Conservation (phyloP, 106 monocot genomes). For the Xerophyta viscosa region DNA sequence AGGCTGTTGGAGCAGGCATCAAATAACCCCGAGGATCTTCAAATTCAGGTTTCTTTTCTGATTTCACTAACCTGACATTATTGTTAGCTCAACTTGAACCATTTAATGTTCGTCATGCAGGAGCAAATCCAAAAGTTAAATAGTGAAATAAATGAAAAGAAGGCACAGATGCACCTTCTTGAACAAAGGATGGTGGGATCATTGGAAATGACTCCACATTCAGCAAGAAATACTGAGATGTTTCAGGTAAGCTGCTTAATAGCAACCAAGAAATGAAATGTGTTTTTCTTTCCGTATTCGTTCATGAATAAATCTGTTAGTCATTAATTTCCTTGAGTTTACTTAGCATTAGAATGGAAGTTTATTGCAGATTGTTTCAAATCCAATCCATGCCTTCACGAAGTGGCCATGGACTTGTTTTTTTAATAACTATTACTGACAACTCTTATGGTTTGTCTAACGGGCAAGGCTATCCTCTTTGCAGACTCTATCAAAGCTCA, state of each 20-base stretch:
- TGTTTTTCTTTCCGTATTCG: not conserved
- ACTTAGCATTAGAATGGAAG: too few relatives aligned
- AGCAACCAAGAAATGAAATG: too few relatives aligned
- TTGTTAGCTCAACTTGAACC: not conserved
- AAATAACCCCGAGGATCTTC: slow-evolving; percentile 62
- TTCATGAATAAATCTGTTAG: too few relatives aligned
- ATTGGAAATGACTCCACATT: slow-evolving; percentile 37
- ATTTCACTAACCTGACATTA: not conserved
- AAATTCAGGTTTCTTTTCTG: slow-evolving; percentile 51
- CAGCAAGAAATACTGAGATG: slow-evolving; percentile 43
- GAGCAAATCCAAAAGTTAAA: slow-evolving; percentile 81
- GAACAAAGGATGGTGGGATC: slow-evolving; percentile 83
- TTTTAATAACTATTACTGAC: too few relatives aligned
- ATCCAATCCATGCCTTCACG: too few relatives aligned
- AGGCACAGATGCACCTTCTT: slow-evolving; percentile 64
- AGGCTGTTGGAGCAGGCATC: slow-evolving; percentile 71
- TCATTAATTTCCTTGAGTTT: too few relatives aligned
- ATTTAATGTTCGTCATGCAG: slow-evolving; percentile 23
- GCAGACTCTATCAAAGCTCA: slow-evolving; percentile 67
- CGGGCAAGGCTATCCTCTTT: slow-evolving; percentile 6
- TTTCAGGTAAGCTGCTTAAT: slow-evolving; percentile 43
- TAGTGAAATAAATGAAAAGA: slow-evolving; percentile 84
- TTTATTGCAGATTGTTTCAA: too few relatives aligned
- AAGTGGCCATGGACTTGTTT: too few relatives aligned
- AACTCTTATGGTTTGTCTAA: not conserved